phyloP scores from a whole-genome alignment of 306 rosid genomes.

The Malus fusca region DNA sequence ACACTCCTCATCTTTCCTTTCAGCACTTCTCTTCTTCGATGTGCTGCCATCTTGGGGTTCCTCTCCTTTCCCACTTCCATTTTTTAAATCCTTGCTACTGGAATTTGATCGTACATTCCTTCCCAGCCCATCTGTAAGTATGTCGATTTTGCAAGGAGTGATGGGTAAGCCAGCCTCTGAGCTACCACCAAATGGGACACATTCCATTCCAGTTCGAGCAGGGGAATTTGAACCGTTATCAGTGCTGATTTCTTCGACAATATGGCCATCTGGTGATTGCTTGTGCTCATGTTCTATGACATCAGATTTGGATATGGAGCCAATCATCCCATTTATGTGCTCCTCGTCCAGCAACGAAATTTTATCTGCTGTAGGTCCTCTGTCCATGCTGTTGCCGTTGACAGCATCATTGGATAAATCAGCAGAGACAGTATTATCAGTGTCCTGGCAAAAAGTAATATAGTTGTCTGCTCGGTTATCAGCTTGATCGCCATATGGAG shows the following conservation, averaged over 20 bases:
- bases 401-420: conserved; percentile 39
- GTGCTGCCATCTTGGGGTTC: conserved; percentile 72
- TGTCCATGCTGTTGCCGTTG: conserved; percentile 31
- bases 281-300: conserved; percentile 38
- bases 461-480: conserved; percentile 49
- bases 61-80: conserved; percentile 48
- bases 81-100: conserved; percentile 54
- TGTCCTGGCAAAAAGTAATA: conserved; percentile 43
- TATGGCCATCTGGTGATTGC: conserved; percentile 41
- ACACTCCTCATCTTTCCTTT: conserved; percentile 45
- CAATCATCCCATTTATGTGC: conserved; percentile 21
- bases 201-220: conserved; percentile 49
- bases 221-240: conserved; percentile 52
- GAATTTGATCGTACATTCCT: conserved; percentile 60
- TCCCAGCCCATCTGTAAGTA: conserved; percentile 56
- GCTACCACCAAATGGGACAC: conserved; percentile 43
- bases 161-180: conserved; percentile 69
- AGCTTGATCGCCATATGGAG: conserved; percentile 50
- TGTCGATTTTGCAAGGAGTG: conserved; percentile 76
- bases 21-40: conserved; percentile 59
- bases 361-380: conserved; percentile 30
- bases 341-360: conserved; percentile 61
- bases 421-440: conserved; percentile 33
- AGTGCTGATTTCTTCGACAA: conserved; percentile 50
- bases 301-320: conserved; percentile 36